phyloP scores from a whole-genome alignment of 2,329 filamentous ascomycete species.

The Pseudomassariella vexata region DNA sequence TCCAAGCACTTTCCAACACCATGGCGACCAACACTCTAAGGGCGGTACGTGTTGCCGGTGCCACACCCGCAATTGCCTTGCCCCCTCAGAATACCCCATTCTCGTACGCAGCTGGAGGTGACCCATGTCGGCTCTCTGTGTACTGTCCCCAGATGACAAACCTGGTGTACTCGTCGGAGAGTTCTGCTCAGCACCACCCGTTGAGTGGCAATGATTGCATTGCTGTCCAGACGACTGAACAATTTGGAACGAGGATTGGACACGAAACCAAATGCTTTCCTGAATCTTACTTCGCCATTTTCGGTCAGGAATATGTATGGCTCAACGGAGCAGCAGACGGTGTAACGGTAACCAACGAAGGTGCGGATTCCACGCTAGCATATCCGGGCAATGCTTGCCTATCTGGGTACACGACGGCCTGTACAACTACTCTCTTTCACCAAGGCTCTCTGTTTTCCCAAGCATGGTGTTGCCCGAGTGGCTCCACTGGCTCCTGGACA shows the following conservation, averaged over 20 bases:
- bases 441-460: neutral
- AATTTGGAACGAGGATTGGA: neutral
- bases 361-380: slow-evolving; percentile 2
- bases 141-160: slow-evolving; percentile 1
- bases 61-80: no score
- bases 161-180: neutral
- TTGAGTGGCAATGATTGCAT: neutral
- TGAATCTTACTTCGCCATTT: slow-evolving; percentile 1
- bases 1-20: no score
- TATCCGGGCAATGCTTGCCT: slow-evolving; percentile 6
- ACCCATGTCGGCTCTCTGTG: neutral
- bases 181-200: no score
- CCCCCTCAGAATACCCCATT: neutral
- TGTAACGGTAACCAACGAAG: neutral
- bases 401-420: slow-evolving; percentile 2
- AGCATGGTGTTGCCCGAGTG: slow-evolving; percentile 4
- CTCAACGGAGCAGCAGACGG: neutral
- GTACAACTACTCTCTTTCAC: slow-evolving; percentile 5
- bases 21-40: no score
- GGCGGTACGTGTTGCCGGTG: no score
- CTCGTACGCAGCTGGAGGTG: neutral
- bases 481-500: neutral
- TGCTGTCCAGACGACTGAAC: neutral
- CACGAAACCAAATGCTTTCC: neutral
- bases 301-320: neutral